A percentile compares a stretch with the other conserved stretches of the same genome.
Evolutionary conservation across 2,329 filamentous ascomycete species (phyloP).

Genomic region (Dendrostoma leiphaemia): DNA sequence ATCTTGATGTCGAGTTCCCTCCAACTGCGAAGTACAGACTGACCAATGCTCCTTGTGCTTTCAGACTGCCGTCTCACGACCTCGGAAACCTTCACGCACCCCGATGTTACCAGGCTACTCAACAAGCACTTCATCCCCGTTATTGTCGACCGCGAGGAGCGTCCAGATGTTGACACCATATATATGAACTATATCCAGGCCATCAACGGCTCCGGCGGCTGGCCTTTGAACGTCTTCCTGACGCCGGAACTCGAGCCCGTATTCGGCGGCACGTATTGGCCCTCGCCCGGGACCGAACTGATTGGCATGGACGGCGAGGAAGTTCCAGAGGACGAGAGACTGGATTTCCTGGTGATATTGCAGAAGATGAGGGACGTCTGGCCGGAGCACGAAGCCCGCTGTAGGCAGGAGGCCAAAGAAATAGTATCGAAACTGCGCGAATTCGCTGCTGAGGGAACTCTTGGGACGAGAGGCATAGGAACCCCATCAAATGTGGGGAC

Average conservation of each 20-base stretch:
- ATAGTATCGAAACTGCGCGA: constrained; percentile 78
- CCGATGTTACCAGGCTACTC: constrained; percentile 74
- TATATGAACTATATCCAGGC: constrained; percentile 99
- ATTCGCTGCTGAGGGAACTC: constrained; percentile 85
- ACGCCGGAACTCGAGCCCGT: constrained; percentile 91
- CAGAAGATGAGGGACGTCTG: constrained; percentile 74
- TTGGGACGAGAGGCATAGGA: constrained; percentile 43
- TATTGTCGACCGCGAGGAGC: constrained; percentile 89
- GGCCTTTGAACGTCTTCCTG: constrained; percentile 95
- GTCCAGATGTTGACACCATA: constrained; percentile 89
- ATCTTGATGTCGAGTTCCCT: not conserved
- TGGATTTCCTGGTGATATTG: constrained; percentile 81
- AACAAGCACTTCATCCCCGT: constrained; percentile 89
- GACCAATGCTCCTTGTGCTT: not conserved
- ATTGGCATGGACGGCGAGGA: constrained; percentile 42
- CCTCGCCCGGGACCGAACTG: constrained; percentile 65
- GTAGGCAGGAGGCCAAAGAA: constrained; percentile 78
- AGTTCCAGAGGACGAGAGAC: constrained; percentile 50
- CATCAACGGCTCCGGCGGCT: constrained; percentile 84
- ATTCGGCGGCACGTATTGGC: constrained; percentile 96
- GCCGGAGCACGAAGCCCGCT: constrained; percentile 80
- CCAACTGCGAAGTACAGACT: not conserved
- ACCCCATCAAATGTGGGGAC: constrained; percentile 27
- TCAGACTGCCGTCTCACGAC: constrained; percentile 87
- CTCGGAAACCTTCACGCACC: constrained; percentile 84